phyloP scores from a whole-genome alignment of 805 yeast genomes.

The Yarrowia alimentaria region DNA sequence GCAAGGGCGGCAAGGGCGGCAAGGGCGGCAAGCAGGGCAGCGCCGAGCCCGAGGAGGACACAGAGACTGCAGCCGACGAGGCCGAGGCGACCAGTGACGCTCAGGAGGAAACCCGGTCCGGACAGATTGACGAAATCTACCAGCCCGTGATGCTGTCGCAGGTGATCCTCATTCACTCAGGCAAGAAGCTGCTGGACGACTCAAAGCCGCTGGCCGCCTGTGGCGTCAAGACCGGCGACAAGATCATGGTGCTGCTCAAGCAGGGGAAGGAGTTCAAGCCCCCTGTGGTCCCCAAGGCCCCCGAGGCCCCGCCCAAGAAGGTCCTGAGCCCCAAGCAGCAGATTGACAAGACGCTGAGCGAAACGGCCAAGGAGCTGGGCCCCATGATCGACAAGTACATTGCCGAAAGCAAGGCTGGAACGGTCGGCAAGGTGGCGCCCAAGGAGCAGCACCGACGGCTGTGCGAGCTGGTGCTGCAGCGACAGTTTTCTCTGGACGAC shows the following conservation, averaged over 20 bases:
- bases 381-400: constrained; percentile 32
- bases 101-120: neutral
- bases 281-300: constrained; percentile 26
- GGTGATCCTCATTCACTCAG: constrained; percentile 31
- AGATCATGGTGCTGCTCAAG: constrained; percentile 35
- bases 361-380: constrained; percentile 36
- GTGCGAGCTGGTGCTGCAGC: constrained; percentile 40
- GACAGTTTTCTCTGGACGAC: constrained; percentile 40
- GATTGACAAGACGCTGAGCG: constrained; percentile 34
- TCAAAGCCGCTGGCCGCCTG: constrained; percentile 50
- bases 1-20: constrained; percentile 3
- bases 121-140: constrained; percentile 19
- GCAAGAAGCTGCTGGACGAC: constrained; percentile 42
- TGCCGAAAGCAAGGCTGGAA: constrained; percentile 30
- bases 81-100: too few species aligned
- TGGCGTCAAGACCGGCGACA: constrained; percentile 55
- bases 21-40: neutral
- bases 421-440: constrained; percentile 32
- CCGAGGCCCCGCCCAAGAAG: constrained; percentile 24
- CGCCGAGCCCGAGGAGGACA: constrained; percentile 5
- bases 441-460: constrained; percentile 39
- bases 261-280: constrained; percentile 9
- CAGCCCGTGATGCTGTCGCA: constrained; percentile 3
- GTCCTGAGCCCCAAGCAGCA: constrained; percentile 33
- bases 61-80: too few species aligned